These are phyloP conservation scores for Chytriomyces hyalinus DNA, from an alignment of 192 early-diverging fungal species.

Conservation along the genomic window DNA sequence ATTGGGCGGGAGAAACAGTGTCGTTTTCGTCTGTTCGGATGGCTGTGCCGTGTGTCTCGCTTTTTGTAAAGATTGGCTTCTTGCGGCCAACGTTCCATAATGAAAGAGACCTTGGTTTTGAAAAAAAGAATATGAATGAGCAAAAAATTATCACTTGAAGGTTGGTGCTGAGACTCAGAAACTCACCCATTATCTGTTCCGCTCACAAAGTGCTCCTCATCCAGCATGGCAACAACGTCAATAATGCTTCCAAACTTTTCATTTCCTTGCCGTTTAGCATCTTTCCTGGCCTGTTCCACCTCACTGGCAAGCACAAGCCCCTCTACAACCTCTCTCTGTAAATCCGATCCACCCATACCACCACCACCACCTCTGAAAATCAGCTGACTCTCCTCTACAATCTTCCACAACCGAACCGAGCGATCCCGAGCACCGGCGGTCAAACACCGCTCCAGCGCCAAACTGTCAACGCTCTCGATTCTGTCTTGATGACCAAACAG, in stretches of 20 bases:
- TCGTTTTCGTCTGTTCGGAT: neutral
- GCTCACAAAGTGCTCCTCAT: constrained; percentile 91
- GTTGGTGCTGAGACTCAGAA: neutral
- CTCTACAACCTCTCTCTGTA: constrained; percentile 55
- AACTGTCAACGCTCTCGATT: constrained; percentile 78
- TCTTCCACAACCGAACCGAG: constrained; percentile 92
- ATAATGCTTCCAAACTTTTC: constrained; percentile 60
- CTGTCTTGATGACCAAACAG: constrained; percentile 95
- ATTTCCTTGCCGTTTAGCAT: constrained; percentile 41
- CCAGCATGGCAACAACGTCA: constrained; percentile 89
- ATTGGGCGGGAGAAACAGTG: constrained; percentile 31
- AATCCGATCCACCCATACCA: constrained; percentile 28
- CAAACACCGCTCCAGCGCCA: constrained; percentile 89
- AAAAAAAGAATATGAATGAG: neutral
- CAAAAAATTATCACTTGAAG: neutral
- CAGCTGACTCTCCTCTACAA: constrained; percentile 90
- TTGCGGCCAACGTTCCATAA: constrained; percentile 92
- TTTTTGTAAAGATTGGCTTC: constrained; percentile 85
- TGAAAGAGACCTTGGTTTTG: constrained; percentile 73
- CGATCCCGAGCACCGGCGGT: constrained; percentile 89
- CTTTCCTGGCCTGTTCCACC: constrained; percentile 37
- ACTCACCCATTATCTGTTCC: constrained; percentile 86
- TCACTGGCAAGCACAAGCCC: constrained; percentile 39
- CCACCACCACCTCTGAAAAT: constrained; percentile 82
- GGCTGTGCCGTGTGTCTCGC: constrained; percentile 74